A percentile compares a stretch with the other conserved stretches of the same genome.
phyloP scores from a whole-genome alignment of 306 rosid species.

The Trifolium dubium region DNA sequence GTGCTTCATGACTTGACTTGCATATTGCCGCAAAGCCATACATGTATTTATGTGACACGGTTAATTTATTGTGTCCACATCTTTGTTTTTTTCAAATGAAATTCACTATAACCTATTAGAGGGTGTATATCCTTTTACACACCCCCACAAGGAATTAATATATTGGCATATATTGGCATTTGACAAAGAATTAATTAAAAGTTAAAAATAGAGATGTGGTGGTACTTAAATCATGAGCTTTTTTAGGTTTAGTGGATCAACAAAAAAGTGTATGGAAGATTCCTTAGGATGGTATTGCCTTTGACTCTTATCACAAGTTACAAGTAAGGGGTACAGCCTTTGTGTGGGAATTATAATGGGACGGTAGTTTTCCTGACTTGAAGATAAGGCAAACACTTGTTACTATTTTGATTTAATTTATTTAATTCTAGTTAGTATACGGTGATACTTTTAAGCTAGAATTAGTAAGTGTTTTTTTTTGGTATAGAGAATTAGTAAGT shows the following conservation, averaged over 20 bases:
- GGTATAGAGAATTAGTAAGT: no score
- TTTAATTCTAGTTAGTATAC: no score
- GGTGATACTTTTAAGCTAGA: no score
- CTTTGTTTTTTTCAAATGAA: slow-evolving; percentile 4
- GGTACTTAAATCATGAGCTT: neutral
- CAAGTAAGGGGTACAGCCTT: no score
- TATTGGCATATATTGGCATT: no score
- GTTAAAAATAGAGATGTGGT: neutral
- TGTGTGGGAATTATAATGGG: no score
- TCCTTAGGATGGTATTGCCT: neutral
- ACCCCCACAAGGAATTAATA: no score
- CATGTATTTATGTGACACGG: slow-evolving; percentile 35
- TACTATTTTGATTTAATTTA: no score
- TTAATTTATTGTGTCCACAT: slow-evolving; percentile 40
- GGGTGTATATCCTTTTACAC: neutral
- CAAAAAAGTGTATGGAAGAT: neutral
- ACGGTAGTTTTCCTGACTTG: no score
- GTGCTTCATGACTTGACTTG: slow-evolving; percentile 51
- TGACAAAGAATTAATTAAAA: neutral
- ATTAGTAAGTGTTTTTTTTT: no score
- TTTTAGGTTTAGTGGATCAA: neutral
- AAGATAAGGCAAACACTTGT: no score
- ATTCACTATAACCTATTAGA: neutral
- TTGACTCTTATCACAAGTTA: neutral
- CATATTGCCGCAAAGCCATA: slow-evolving; percentile 38